Base-by-base conservation (phyloP, 192 early-diverging fungal species). In the Phycomyces blakesleeanus region DNA sequence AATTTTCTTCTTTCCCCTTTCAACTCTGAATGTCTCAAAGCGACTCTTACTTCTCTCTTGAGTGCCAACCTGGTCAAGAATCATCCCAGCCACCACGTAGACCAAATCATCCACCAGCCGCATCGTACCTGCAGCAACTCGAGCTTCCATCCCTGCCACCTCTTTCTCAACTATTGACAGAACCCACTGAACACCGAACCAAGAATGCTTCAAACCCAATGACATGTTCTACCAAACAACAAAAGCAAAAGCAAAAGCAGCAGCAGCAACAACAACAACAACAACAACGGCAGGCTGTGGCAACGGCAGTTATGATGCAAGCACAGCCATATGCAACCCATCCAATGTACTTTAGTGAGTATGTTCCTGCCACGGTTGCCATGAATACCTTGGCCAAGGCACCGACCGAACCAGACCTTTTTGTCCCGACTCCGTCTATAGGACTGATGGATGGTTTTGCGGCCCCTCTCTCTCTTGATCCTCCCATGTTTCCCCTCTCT, bases 81-180 rank as follows among this genome's bases (percentile, higher is more conserved):
- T 2, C 7, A 34, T 34, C 29, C 29, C 29, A 34, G 2, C 2
- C 29, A 34, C 3, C 29, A 34, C 29, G 29, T 34, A 34, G 29
- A 7, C 29, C n/a, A n/a, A n/a, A 34, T 2, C 29, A 34, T 5
- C 29, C 29, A 7, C 29, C 29, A 34, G 29, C 29, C 29, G 29
- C 29, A 34, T 34, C 29, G 29, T 63, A 63, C 16, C 51, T 63
- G 25, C 61, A 52, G 7, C 61, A 63, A 40, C 40, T 63, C 11
- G 51, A 63, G n/a, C 38, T 63, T 9, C 61, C 61, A 7, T 63
- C 61, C 26, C 61, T 63, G 21, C 61, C 61, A 26, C 61, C 61
- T 38, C 61, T 63, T 24, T 63, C 61, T 41, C 51, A 63, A 41
- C 9, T 63, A 53, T 42, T 63, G 34, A 53, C 61, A 21, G 34